A percentile compares a stretch with the other conserved stretches of the same genome.
Evolutionary conservation across 225 moss, liverwort and hornwort genomes (phyloP).

Genomic region (Climacium dendroides): DNA sequence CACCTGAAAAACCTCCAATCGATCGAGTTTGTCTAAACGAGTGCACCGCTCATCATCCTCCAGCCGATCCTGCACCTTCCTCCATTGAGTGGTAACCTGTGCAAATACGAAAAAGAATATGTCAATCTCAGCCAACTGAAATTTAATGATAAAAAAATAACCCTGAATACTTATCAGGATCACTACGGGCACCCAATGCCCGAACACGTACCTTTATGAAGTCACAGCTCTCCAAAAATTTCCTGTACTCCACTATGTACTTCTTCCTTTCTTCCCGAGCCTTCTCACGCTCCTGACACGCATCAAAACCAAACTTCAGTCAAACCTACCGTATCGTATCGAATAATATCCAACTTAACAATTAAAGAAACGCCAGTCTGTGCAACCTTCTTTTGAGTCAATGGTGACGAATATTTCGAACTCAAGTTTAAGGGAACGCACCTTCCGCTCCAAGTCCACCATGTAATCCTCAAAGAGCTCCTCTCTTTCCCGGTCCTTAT

Average conservation of each 20-base stretch:
- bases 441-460: slow-evolving; percentile 95
- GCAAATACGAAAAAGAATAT: neutral
- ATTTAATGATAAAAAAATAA: neutral
- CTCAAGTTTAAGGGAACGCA: neutral
- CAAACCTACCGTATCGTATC: neutral
- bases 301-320: neutral
- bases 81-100: slow-evolving; percentile 92
- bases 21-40: slow-evolving; percentile 93
- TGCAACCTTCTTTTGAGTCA: neutral
- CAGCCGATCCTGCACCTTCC: slow-evolving; percentile 91
- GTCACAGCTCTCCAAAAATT: slow-evolving; percentile 81
- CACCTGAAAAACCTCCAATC: slow-evolving; percentile 94
- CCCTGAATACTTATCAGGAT: neutral
- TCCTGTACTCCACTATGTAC: slow-evolving; percentile 71
- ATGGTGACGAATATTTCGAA: too few relatives aligned
- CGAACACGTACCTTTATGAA: slow-evolving; percentile 61
- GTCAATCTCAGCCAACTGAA: neutral
- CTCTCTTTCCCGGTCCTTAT: slow-evolving; percentile 93
- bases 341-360: too few relatives aligned
- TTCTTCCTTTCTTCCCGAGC: slow-evolving; percentile 97
- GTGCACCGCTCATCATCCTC: slow-evolving; percentile 98
- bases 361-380: neutral
- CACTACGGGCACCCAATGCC: neutral
- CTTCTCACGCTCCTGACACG: slow-evolving; percentile 83
- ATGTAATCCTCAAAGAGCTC: slow-evolving; percentile 96